phyloP scores from a whole-genome alignment of 352 stramenopile genomes.

The Nothophytophthora sp. region DNA sequence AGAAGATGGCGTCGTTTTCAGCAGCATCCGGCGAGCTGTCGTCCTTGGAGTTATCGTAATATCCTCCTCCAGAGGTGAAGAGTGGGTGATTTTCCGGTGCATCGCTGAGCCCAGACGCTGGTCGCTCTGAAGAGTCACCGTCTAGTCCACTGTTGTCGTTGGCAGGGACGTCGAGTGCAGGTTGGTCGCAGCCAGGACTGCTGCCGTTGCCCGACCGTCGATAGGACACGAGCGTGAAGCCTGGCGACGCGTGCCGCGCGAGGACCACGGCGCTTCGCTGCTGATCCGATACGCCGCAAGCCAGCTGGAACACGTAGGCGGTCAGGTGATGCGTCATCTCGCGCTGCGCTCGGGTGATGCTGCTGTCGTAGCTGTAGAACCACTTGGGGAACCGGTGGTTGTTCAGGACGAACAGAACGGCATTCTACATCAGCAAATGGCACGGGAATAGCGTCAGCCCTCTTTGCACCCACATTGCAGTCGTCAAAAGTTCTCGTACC shows the following conservation, averaged over 20 bases:
- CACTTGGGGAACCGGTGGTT: constrained; percentile 30
- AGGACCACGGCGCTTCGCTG: constrained; percentile 4
- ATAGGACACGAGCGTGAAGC: constrained; percentile 29
- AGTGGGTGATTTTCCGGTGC: not conserved
- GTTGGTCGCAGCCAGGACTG: not conserved
- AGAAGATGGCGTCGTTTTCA: not conserved
- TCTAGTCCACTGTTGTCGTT: not conserved
- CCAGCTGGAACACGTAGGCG: constrained; percentile 20
- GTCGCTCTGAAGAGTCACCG: not conserved
- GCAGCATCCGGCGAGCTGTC: not conserved
- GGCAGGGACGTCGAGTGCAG: not conserved
- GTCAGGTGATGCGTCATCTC: constrained; percentile 25
- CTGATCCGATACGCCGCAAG: not conserved
- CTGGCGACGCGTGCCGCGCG: constrained; percentile 16
- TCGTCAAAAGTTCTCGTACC: not conserved
- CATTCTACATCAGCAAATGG: constrained; percentile 12
- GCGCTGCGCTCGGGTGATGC: constrained; percentile 28
- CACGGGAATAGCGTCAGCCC: not conserved
- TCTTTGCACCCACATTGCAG: not conserved
- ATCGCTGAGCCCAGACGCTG: not conserved
- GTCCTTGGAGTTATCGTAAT: not conserved
- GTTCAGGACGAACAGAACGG: constrained; percentile 30
- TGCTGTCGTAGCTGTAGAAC: constrained; percentile 35
- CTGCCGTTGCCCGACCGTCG: constrained; percentile 9
- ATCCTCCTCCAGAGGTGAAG: not conserved